A percentile compares a stretch with the other conserved stretches of the same genome.
phyloP scores from a whole-genome alignment of 495 filamentous ascomycete genomes.

The Lasiosphaeris hirsuta region DNA sequence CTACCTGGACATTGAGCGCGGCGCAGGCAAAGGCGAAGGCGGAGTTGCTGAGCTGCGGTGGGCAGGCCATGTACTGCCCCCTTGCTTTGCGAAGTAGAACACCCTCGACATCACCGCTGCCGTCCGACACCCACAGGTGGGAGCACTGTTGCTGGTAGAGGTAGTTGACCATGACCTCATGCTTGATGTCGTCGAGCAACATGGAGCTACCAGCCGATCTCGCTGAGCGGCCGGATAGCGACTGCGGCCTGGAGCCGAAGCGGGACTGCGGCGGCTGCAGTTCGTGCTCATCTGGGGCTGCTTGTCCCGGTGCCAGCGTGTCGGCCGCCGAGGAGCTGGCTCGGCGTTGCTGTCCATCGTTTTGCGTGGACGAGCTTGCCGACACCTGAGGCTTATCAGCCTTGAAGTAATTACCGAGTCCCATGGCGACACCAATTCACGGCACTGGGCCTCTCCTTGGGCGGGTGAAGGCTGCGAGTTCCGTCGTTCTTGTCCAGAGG shows the following conservation, averaged over 20 bases:
- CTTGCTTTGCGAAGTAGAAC: constrained; percentile 65
- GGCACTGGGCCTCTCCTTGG: constrained; percentile 5
- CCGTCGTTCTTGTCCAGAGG: background rate
- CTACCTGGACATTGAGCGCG: constrained; percentile 67
- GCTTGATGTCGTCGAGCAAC: constrained; percentile 71
- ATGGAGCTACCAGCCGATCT: constrained; percentile 51
- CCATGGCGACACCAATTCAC: constrained; percentile 45
- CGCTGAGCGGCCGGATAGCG: constrained; percentile 43
- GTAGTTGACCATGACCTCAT: constrained; percentile 81
- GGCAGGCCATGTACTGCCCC: constrained; percentile 66
- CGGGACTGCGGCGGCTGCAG: constrained; percentile 45
- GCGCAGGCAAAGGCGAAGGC: constrained; percentile 58
- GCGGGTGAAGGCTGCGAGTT: background rate
- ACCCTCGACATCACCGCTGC: constrained; percentile 63
- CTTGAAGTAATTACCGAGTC: constrained; percentile 60
- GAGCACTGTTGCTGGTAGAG: constrained; percentile 74
- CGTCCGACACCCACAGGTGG: constrained; percentile 67
- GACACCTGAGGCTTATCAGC: constrained; percentile 42
- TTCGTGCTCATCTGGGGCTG: constrained; percentile 34
- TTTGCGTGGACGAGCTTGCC: constrained; percentile 3
- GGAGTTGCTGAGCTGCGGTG: constrained; percentile 55
- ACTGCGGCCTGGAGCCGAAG: constrained; percentile 49
- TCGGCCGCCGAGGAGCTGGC: constrained; percentile 23
- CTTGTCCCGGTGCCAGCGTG: constrained; percentile 16
- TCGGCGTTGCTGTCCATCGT: background rate